Percentiles rank a stretch among this genome's conserved stretches.
Conservation (phyloP, 1,139 yeast genomes). For the Candida pseudoviswanathii region DNA sequence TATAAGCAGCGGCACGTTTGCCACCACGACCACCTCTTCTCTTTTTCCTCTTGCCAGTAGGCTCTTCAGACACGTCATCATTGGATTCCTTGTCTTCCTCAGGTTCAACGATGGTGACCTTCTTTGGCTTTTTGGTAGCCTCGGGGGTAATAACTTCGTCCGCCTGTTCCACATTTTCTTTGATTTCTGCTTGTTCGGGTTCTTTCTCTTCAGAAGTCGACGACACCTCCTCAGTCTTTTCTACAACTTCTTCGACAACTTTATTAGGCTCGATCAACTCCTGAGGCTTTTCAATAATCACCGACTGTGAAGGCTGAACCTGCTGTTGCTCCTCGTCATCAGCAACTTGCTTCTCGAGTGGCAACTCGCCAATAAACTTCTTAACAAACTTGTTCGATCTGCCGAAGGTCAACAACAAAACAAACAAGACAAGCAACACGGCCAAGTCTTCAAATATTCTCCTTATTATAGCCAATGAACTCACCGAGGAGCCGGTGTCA, state of each 20-base stretch:
- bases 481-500: conserved; percentile 3
- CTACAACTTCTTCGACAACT: conserved; percentile 5
- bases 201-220: neutral
- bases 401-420: conserved; percentile 33
- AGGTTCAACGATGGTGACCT: conserved; percentile 36
- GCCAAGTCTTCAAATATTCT: conserved; percentile 54
- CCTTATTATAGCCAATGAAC: conserved; percentile 14
- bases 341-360: conserved; percentile 14
- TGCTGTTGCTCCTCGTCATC: conserved; percentile 15
- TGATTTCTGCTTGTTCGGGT: conserved; percentile 16
- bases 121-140: conserved; percentile 17
- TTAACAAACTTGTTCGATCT: conserved; percentile 35
- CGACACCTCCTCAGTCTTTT: neutral
- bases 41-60: conserved; percentile 47
- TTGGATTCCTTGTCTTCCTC: conserved; percentile 11
- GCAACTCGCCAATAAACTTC: conserved; percentile 17
- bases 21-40: conserved; percentile 92
- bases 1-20: conserved; percentile 50
- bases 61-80: conserved; percentile 9
- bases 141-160: conserved; percentile 8
- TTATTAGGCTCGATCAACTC: conserved; percentile 1
- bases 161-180: neutral
- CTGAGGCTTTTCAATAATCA: conserved; percentile 2
- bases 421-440: conserved; percentile 37
- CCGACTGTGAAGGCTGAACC: conserved; percentile 3